phyloP scores from a whole-genome alignment of 2,329 filamentous ascomycete species.

The Mycogone perniciosa region DNA sequence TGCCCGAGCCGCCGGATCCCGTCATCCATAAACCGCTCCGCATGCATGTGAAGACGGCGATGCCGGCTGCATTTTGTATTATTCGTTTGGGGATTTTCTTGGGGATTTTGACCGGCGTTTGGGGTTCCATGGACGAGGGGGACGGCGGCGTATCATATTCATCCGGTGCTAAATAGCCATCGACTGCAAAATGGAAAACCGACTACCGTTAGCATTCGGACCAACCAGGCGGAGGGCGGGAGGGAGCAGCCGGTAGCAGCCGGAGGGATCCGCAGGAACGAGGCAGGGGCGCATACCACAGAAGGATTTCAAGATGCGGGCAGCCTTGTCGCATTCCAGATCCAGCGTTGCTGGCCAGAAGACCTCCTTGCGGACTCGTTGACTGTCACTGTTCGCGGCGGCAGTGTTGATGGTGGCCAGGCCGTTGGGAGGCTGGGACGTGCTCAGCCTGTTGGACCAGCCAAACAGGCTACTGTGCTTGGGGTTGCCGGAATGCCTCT shows the following conservation, averaged over 20 bases:
- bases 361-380: slow-evolving; percentile 48
- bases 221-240: neutral
- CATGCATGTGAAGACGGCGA: slow-evolving; percentile 95
- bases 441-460: slow-evolving; percentile 45
- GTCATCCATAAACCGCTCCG: slow-evolving; percentile 87
- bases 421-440: slow-evolving; percentile 16
- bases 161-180: slow-evolving; percentile 47
- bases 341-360: slow-evolving; percentile 85
- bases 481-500: slow-evolving; percentile 31
- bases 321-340: slow-evolving; percentile 86
- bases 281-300: slow-evolving; percentile 52
- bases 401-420: slow-evolving; percentile 29
- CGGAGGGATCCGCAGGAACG: neutral
- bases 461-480: slow-evolving; percentile 32
- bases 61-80: slow-evolving; percentile 80
- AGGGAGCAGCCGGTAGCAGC: neutral
- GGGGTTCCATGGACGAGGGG: slow-evolving; percentile 34
- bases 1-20: slow-evolving; percentile 82
- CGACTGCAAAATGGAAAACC: slow-evolving; percentile 32
- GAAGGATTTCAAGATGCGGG: slow-evolving; percentile 82
- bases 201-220: neutral
- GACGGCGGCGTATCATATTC: slow-evolving; percentile 23
- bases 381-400: slow-evolving; percentile 25
- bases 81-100: slow-evolving; percentile 85
- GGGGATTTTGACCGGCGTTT: slow-evolving; percentile 46